Base-by-base conservation (phyloP, 176 grass and related monocot genomes). In the Lolium rigidum region DNA sequence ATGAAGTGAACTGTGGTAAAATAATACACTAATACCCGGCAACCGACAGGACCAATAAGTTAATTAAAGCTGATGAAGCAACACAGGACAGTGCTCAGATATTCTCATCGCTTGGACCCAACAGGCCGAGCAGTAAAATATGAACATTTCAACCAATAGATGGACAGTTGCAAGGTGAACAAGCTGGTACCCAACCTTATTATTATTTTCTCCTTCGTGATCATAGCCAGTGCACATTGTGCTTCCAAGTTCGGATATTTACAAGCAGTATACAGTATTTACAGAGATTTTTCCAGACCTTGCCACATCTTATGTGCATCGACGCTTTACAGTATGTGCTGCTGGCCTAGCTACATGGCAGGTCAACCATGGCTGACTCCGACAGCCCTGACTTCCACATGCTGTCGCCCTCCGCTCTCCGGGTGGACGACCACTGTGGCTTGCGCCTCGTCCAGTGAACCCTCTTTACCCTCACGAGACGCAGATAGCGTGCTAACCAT, bases 341-440 rank as follows among this genome's bases (percentile, higher is more conserved):
- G 11, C 2, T 24, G 37, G 10, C 81, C 16, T 56, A 64, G 43
- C 21, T 52, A 77, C 65, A 74, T 73, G 3, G 17, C 17, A 70
- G 59, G 13, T 7, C 22, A 17, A 62, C 75, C 84, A 79, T 77
- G 91, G 86, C 80, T 80, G n/a, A 94, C 63, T 71, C 84, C 88
- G 28, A 94, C 57, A 21, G 93, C 93, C 78, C 81, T 90, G 58
- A 95, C 69, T 78, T 89, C 88, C 58, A 93, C 91, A 80, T 88
- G 90, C 49, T 92, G 93, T 22, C 63, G 80, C 15, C 87, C 89
- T 25, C 84, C 46, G n/a, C 71, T 84, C 72, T 88, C 87, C 2
- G 84, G 82, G 52, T 95, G 91, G 68, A 92, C 66, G 1, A 91
- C 15, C 24, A 94, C 21, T 0, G 92, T 91, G 6, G 92, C 88